Base-by-base conservation (phyloP, 2,329 filamentous ascomycete genomes). In the Fusarium sp. region DNA sequence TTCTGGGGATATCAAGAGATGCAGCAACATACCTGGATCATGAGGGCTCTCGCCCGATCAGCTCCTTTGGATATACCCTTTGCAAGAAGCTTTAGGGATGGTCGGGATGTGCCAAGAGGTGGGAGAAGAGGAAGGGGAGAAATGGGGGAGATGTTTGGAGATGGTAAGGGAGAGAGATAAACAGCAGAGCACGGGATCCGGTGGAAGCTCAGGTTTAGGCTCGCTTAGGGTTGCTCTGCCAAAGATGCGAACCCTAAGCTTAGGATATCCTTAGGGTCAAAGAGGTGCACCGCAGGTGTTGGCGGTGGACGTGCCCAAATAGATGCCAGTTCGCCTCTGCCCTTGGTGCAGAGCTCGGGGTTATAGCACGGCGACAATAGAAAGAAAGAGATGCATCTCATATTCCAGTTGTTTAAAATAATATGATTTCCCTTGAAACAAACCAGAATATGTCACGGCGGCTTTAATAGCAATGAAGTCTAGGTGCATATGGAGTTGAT, bases 211-310 rank as follows among this genome's bases (percentile, higher is more conserved):
- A 2, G 42, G 5, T 25, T 47, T 27, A 10, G 8, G 14, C 42
- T 47, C 42, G 42, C 42, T 47, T 27, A 27, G 22, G 14, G 42
- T 16, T 27, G 8, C 22, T 47, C 42, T 27, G 14, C 42, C 16
- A 27, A 18, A 47, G 22, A 6, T 27, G 25, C 18, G 42, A 18
- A 16, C 22, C 22, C 42, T 47, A 18, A 47, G 8, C 8, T 47
- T 47, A 47, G 22, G 42, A 47, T 47, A 47, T 47, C 42, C 42
- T 47, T 47, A 47, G 22, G 42, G 42, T 47, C 42, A 47, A 47
- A 47, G 22, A 89, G 89, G 18, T 0, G 81, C 78, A 0, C 81
- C 73, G 38, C 88, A 90, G 2, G 25, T 11, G 76, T 18, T 47
- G 22, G 14, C 22, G 18, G 42, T 10, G 42, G 42, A 47, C 25